Conservation (phyloP, 2,329 filamentous ascomycete genomes). For the Aspergillus aculeatus region DNA sequence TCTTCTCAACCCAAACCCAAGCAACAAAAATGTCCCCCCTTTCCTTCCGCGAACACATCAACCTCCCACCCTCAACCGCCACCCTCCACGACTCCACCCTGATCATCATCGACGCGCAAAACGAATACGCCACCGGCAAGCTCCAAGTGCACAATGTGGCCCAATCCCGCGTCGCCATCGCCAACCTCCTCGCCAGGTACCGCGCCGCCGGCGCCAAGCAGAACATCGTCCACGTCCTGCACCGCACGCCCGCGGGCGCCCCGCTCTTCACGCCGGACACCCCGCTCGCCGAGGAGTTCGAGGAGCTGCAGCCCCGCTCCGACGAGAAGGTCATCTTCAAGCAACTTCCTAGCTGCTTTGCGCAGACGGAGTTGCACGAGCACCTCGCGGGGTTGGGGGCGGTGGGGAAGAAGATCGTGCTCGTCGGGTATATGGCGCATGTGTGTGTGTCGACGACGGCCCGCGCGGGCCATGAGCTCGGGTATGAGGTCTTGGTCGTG, state of each 20-base stretch:
- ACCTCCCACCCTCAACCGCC: constrained; percentile 56
- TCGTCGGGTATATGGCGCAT: constrained; percentile 51
- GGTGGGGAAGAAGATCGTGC: constrained; percentile 57
- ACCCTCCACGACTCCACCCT: constrained; percentile 59
- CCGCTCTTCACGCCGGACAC: constrained; percentile 67
- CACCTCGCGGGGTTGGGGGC: constrained; percentile 51
- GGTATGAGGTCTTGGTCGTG: constrained; percentile 63
- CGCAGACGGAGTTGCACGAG: constrained; percentile 58
- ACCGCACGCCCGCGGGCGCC: constrained; percentile 59
- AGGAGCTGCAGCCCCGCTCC: constrained; percentile 55
- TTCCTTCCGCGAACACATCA: constrained; percentile 55
- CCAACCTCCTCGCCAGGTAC: constrained; percentile 59
- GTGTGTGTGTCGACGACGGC: constrained; percentile 65
- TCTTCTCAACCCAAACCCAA: too few relatives aligned
- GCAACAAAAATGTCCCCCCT: background rate
- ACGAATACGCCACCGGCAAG: constrained; percentile 60
- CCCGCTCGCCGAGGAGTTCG: constrained; percentile 59
- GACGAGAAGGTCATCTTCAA: constrained; percentile 61
- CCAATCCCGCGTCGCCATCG: constrained; percentile 57
- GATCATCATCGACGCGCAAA: constrained; percentile 69
- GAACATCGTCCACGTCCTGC: constrained; percentile 62
- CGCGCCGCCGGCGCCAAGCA: constrained; percentile 46
- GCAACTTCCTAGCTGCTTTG: constrained; percentile 59
- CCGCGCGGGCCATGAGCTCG: constrained; percentile 58
- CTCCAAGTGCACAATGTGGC: constrained; percentile 57